Base-by-base conservation (phyloP, 2,329 filamentous ascomycete species). In the Aspergillus awamori region DNA sequence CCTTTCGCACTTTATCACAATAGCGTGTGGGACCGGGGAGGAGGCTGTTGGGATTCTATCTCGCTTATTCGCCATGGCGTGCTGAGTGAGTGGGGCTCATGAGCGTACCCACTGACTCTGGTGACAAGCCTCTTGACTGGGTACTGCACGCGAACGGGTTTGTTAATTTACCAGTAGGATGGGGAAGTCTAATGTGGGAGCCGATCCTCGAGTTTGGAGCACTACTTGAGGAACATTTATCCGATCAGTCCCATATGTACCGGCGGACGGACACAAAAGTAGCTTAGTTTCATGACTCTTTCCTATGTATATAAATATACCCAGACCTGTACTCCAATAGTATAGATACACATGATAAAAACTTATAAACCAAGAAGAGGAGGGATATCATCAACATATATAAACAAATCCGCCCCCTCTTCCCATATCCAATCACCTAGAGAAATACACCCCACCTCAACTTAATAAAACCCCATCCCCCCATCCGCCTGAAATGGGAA, bases 401-500 rank as follows among this genome's bases (percentile, higher is more conserved):
- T 24, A 49, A 10, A 20, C 47, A 51, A 49, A 28, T 8, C 8
- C n/a, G 5, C 1, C 33, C 5, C 30, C 30, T 20, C 20, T 20
- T 20, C 8, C 30, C 5, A 5, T 28, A 24, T 51, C 8, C 15
- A n/a, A 13, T 4, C 5, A 2, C 8, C 11, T 13, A 17, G 6
- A 8, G 5, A 15, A 17, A n/a, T 13, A n/a, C n/a, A 43, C 1
- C n/a, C 17, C 2, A 43, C 1, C 7, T 0, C 15, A 43, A 17
- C 1, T 51, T 53, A 63, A 55, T 66, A 73, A 51, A 69, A 66
- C 7, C 70, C 65, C 20, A 70, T 65, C 6, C 63, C 66, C 24
- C 52, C 63, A 53, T 72, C 70, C 53, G 69, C 58, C 26, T 70
- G 67, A 28, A 73, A 66, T 0, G 68, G 64, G n/a, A 69, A 36